Percentiles rank a stretch among this genome's conserved stretches.
Evolutionary conservation across 78 protist species (phyloP).

Genomic region (Isochrysis galbana): DNA sequence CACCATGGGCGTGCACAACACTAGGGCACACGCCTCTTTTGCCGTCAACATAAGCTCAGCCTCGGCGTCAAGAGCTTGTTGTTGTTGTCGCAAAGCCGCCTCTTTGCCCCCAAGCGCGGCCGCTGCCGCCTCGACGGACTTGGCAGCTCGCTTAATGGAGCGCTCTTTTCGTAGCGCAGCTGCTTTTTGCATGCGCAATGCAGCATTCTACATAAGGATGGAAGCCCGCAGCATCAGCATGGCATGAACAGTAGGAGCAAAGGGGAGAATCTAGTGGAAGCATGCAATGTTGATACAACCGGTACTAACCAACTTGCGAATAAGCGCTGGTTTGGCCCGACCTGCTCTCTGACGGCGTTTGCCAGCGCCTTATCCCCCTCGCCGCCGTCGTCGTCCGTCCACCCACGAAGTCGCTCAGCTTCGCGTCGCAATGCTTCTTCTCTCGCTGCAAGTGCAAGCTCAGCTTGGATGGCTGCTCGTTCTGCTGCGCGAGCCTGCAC

Average conservation of each 20-base stretch:
- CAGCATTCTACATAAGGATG: too few species aligned
- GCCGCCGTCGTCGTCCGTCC: background rate
- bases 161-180: background rate
- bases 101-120: background rate
- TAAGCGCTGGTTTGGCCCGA: background rate
- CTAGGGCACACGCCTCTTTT: too few species aligned
- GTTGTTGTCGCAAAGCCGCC: background rate
- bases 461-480: background rate
- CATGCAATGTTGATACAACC: too few species aligned
- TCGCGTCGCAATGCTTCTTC: background rate
- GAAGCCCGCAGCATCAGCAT: too few species aligned
- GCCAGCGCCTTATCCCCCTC: background rate
- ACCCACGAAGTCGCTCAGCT: background rate
- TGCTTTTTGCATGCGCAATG: too few species aligned
- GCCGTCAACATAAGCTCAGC: background rate
- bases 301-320: too few species aligned
- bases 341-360: background rate
- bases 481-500: background rate
- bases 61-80: background rate
- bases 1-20: too few species aligned
- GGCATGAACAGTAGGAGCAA: too few species aligned
- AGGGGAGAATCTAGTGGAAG: too few species aligned
- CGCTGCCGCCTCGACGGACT: background rate
- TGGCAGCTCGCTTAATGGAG: background rate
- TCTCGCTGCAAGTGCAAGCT: background rate